Evolutionary conservation across 768 basidiomycete genomes (phyloP), one percentile per base, ranked within the genome.

Genomic region (Erythrobasidium yunnanense): DNA sequence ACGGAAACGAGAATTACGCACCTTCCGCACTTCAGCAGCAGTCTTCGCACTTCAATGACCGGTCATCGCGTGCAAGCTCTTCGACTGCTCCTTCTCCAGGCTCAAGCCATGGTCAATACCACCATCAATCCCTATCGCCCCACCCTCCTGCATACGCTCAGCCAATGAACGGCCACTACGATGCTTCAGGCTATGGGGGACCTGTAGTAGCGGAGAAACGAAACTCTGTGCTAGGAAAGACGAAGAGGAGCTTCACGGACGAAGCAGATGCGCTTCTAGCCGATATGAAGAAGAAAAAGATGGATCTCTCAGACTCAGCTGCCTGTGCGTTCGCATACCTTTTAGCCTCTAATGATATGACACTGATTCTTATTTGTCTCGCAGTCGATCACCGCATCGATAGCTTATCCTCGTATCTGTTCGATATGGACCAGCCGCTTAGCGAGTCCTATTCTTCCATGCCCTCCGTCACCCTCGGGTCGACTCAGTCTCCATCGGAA

Each of bases 211-310:
- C 11, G 11, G 49, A 49, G n/a, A 63, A 63, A n/a, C 25, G 13
- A 22, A 55, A 30, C 49, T 23, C 49, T 15, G 60, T 63, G 11
- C 22, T 63, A 5, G 60, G 60, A 13, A 63, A 63, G 32, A 38
- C 32, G n/a, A 63, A 63, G 38, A 18, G 60, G 22, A 33, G 60
- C 13, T 63, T 63, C 25, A 38, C 46, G 27, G 46, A 46, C 2
- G 60, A 63, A 32, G 60, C 60, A 2, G 60, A 63, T 34, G 32
- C 60, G 11, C 49, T 63, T 7, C 20, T 63, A 11, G 49, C 46
- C 25, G 60, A 63, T n/a, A 46, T 63, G n/a, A 63, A 63, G 60
- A 63, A 63, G 60, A 63, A 63, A 38, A 5, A 35, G 7, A 29
- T 49, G 29, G 60, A 63, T 38, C 45, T 29, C 13, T 18, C 17